Evolutionary conservation across 805 yeast genomes (phyloP).

Genomic region (Zygoascus flipseniorum): DNA sequence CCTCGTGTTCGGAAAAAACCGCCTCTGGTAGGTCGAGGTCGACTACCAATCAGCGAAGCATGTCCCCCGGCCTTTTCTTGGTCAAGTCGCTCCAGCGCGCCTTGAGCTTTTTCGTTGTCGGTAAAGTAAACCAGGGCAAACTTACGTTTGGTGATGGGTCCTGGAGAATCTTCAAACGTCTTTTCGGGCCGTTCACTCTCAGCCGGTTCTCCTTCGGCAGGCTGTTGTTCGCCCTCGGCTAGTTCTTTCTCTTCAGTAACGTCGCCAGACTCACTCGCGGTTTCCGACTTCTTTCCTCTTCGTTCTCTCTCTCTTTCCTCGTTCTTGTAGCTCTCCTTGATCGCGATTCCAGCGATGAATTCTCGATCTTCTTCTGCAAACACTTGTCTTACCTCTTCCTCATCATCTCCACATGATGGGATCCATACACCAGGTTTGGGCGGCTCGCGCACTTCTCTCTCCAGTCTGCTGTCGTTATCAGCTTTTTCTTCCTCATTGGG

Average conservation of each 20-base stretch:
- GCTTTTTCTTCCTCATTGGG: background rate
- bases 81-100: slow-evolving; percentile 29
- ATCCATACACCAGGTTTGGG: slow-evolving; percentile 32
- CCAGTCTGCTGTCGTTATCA: background rate
- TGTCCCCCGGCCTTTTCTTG: slow-evolving; percentile 24
- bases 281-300: background rate
- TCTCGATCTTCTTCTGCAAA: slow-evolving; percentile 28
- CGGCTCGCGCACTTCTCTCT: background rate
- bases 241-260: background rate
- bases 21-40: slow-evolving; percentile 3
- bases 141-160: slow-evolving; percentile 7
- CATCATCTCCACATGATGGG: slow-evolving; percentile 28
- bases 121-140: slow-evolving; percentile 31
- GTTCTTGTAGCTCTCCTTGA: slow-evolving; percentile 13
- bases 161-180: background rate
- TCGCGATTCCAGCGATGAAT: slow-evolving; percentile 23
- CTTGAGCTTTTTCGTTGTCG: slow-evolving; percentile 28
- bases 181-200: background rate
- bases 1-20: slow-evolving; percentile 5
- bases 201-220: background rate
- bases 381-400: slow-evolving; percentile 23
- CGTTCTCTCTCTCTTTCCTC: slow-evolving; percentile 7
- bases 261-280: background rate
- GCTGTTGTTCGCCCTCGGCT: background rate
- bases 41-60: slow-evolving; percentile 17